Conservation (phyloP, 176 grass and related monocot genomes). For the Cenchrus purpureus region DNA sequence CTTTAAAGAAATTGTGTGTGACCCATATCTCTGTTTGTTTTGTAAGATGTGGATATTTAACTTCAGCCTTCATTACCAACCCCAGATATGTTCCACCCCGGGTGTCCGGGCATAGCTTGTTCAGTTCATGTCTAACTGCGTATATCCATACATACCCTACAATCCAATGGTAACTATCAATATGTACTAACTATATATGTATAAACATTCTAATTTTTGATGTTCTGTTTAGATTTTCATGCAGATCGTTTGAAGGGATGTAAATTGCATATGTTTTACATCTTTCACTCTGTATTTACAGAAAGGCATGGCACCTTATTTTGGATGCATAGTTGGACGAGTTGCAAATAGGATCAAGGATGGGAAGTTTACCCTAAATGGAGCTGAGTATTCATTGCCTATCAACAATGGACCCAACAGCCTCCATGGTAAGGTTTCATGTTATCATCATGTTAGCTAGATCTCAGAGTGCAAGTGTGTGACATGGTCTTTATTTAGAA, state of each 20-base stretch:
- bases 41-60: not conserved
- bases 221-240: constrained; percentile 9
- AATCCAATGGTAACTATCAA: not conserved
- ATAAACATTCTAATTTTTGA: not conserved
- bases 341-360: constrained; percentile 91
- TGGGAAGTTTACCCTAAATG: constrained; percentile 64
- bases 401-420: constrained; percentile 82
- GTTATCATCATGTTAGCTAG: constrained; percentile 2
- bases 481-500: not conserved
- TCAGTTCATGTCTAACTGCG: not conserved
- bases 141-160: not conserved
- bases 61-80: not conserved
- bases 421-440: constrained; percentile 71
- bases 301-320: constrained; percentile 75
- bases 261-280: not conserved
- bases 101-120: not conserved
- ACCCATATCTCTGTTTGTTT: not conserved
- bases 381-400: constrained; percentile 65
- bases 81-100: not conserved
- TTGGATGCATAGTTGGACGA: constrained; percentile 95
- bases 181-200: not conserved
- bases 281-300: constrained; percentile 28
- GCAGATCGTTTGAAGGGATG: not conserved
- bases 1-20: not conserved
- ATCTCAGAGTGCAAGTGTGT: not conserved